A percentile compares a stretch with the other conserved stretches of the same genome.
Conservation (phyloP, 2,329 filamentous ascomycete species). For the Colletotrichum caudatum region DNA sequence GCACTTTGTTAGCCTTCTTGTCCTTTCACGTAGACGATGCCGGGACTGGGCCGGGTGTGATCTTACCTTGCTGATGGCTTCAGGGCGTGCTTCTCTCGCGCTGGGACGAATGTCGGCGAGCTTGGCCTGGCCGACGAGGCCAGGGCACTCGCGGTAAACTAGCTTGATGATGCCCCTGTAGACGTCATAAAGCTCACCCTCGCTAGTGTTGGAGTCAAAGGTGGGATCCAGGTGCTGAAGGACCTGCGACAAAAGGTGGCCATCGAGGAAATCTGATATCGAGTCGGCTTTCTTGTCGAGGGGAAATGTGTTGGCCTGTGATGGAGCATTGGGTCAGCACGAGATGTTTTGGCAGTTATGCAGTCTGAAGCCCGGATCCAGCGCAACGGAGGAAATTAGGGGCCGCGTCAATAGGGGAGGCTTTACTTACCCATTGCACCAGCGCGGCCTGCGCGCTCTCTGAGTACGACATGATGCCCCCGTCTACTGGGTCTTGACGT, state of each 20-base stretch:
- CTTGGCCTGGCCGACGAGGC: slow-evolving; percentile 64
- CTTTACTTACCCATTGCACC: slow-evolving; percentile 63
- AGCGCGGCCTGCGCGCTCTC: slow-evolving; percentile 65
- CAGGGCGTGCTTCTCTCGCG: slow-evolving; percentile 66
- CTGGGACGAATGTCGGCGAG: slow-evolving; percentile 69
- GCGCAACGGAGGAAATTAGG: slow-evolving; percentile 10
- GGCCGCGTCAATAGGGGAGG: slow-evolving; percentile 24
- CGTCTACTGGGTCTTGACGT: slow-evolving; percentile 18
- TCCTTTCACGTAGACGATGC: not conserved
- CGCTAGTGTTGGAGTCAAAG: slow-evolving; percentile 56
- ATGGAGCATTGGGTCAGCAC: slow-evolving; percentile 24
- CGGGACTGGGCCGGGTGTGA: slow-evolving; percentile 7
- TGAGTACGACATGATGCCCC: slow-evolving; percentile 55
- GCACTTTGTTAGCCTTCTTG: slow-evolving; percentile 43
- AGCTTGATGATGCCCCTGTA: slow-evolving; percentile 68
- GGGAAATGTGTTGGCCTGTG: slow-evolving; percentile 55
- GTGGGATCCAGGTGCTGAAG: slow-evolving; percentile 69
- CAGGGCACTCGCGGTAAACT: slow-evolving; percentile 64
- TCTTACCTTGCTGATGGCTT: slow-evolving; percentile 65
- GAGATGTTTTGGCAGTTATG: slow-evolving; percentile 30
- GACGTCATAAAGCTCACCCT: slow-evolving; percentile 59
- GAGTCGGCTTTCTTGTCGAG: slow-evolving; percentile 60
- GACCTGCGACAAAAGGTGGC: slow-evolving; percentile 65
- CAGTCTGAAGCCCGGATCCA: slow-evolving; percentile 36
- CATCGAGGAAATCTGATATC: slow-evolving; percentile 66